A percentile compares a stretch with the other conserved stretches of the same genome.
These are phyloP conservation scores for Aspergillus asperescens DNA, from an alignment of 495 filamentous ascomycete genomes.

Conservation along the genomic window DNA sequence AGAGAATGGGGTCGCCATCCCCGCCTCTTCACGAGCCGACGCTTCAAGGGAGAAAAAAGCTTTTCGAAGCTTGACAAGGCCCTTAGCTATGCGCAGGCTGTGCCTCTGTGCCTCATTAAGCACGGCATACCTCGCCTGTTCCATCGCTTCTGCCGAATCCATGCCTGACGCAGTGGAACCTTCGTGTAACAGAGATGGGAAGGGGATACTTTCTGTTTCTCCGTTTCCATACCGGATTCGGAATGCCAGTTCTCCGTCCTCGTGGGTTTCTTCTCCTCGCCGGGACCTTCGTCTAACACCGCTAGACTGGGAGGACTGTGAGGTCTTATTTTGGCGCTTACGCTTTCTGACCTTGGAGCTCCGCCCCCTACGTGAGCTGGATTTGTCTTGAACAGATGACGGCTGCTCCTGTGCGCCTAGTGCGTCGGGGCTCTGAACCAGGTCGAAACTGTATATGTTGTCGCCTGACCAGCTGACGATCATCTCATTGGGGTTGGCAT, in stretches of 20 bases:
- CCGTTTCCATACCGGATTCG: constrained; percentile 59
- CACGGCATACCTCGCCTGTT: constrained; percentile 39
- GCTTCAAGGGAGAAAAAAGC: constrained; percentile 50
- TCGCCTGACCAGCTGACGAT: constrained; percentile 74
- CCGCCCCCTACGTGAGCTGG: constrained; percentile 23
- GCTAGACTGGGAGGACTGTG: constrained; percentile 42
- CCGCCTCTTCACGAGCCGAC: constrained; percentile 25
- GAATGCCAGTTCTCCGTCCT: constrained; percentile 40
- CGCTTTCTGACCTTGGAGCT: constrained; percentile 48
- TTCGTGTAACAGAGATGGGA: constrained; percentile 32
- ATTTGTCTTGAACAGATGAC: constrained; percentile 14
- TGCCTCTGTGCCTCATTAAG: constrained; percentile 47
- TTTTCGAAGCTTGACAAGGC: constrained; percentile 52
- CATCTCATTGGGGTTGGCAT: constrained; percentile 69
- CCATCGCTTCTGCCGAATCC: constrained; percentile 22
- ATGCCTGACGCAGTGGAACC: constrained; percentile 20
- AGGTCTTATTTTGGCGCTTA: constrained; percentile 48
- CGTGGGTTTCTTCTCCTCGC: constrained; percentile 27
- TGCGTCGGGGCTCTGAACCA: constrained; percentile 58
- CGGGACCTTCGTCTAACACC: constrained; percentile 39
- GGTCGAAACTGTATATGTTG: constrained; percentile 68
- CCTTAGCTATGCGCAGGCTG: constrained; percentile 51
- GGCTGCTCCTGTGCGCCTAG: constrained; percentile 27
- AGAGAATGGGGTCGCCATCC: constrained; percentile 19
- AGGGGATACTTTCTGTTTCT: constrained; percentile 51